Evolutionary conservation across 768 basidiomycete species (phyloP), one percentile per base, ranked within the genome.

Genomic region (Dacryopinax spathularia): DNA sequence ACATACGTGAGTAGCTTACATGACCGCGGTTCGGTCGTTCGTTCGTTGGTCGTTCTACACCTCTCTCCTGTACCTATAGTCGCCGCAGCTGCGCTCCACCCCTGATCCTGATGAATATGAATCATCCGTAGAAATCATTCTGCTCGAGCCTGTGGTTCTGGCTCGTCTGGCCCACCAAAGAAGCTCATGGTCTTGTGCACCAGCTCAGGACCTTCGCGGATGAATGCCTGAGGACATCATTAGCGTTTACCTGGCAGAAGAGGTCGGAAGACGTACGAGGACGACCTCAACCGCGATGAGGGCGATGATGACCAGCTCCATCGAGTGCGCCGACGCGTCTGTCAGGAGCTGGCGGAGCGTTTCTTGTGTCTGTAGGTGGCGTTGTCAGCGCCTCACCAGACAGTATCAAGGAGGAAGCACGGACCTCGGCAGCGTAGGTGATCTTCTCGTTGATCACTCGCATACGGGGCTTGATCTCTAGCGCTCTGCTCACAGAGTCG

Each of bases 211-310:
- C 73, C 73, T 67, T 75, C 73, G 36, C 73, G 66, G n/a, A 74
- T 72, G 39, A 74, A 63, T 9, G 67, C 73, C 72, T 72, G 41
- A n/a, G n/a, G n/a, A n/a, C n/a, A n/a, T n/a, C n/a, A n/a, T n/a
- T n/a, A n/a, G n/a, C n/a, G n/a, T n/a, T n/a, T n/a, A n/a, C n/a
- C n/a, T n/a, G n/a, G 37, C n/a, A 22, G 41, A 7, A 56, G 35
- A 56, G 22, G 34, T 61, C 60, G 36, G 10, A 34, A 20, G 39
- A 67, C 74, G 71, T 69, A 93, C 92, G 60, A 96, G 88, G 69
- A 91, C 78, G n/a, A 93, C 91, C 73, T 95, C 92, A 12, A 96
- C 91, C 0, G 93, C 90, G 70, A 97, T 96, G 60, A 98, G 85
- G 1, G 83, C 80, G 67, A 97, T 98, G 72, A 97, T 97, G 66